Conservation (phyloP, 768 basidiomycete genomes). For the Amanita muscaria region DNA sequence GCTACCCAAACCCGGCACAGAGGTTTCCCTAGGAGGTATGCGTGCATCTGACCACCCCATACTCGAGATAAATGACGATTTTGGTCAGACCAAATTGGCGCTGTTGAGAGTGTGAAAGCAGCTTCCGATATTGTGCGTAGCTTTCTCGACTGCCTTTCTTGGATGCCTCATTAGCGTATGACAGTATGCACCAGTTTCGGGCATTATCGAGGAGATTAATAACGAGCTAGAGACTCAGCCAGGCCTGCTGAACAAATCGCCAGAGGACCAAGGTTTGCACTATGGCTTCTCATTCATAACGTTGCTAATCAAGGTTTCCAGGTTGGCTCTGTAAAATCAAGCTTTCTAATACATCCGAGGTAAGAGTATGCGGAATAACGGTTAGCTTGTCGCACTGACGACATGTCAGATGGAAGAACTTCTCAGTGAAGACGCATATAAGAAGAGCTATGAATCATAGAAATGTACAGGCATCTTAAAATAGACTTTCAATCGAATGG, state of each 20-base stretch:
- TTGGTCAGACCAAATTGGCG: constrained; percentile 68
- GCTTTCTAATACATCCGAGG: constrained; percentile 69
- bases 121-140: constrained; percentile 79
- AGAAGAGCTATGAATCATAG: constrained; percentile 26
- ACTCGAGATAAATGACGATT: background rate
- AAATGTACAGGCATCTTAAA: too few species aligned
- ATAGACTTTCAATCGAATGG: too few species aligned
- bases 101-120: constrained; percentile 94
- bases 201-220: constrained; percentile 76
- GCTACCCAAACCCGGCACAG: constrained; percentile 56
- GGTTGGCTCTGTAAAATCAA: constrained; percentile 97
- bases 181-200: constrained; percentile 91
- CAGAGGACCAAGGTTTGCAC: constrained; percentile 77
- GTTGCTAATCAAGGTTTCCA: constrained; percentile 22
- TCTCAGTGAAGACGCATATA: constrained; percentile 72
- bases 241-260: constrained; percentile 79
- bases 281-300: background rate
- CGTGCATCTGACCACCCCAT: background rate
- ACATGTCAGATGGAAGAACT: constrained; percentile 55
- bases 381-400: background rate
- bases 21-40: constrained; percentile 71
- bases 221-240: constrained; percentile 56
- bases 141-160: constrained; percentile 6
- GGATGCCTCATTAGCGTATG: constrained; percentile 6
- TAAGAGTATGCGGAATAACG: constrained; percentile 25